Evolutionary conservation across 805 yeast genomes (phyloP).

Genomic region (Candida krabiensis): DNA sequence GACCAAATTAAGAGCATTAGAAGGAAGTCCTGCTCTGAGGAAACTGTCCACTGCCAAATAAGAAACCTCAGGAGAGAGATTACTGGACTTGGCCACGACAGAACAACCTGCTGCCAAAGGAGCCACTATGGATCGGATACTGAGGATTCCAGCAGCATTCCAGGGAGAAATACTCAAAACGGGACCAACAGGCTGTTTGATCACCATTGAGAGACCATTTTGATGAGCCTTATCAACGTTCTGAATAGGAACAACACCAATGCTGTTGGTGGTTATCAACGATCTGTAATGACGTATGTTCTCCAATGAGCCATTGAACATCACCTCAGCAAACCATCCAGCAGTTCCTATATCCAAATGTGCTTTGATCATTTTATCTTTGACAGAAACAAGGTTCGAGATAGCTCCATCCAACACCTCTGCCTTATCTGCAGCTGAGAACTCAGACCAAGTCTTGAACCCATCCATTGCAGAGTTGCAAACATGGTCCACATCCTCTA

Average conservation of each 20-base stretch:
- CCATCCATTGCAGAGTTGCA: slow-evolving; percentile 17
- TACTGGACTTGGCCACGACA: slow-evolving; percentile 42
- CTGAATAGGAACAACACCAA: slow-evolving; percentile 25
- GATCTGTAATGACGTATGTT: slow-evolving; percentile 33
- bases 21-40: slow-evolving; percentile 40
- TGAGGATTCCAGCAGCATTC: slow-evolving; percentile 48
- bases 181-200: slow-evolving; percentile 44
- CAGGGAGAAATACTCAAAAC: slow-evolving; percentile 47
- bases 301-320: slow-evolving; percentile 30
- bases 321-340: slow-evolving; percentile 37
- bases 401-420: slow-evolving; percentile 13
- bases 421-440: slow-evolving; percentile 9
- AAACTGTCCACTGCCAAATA: slow-evolving; percentile 36
- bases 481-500: slow-evolving; percentile 4
- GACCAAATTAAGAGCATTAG: slow-evolving; percentile 35
- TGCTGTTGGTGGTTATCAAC: slow-evolving; percentile 17
- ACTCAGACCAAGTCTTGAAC: slow-evolving; percentile 21
- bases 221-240: slow-evolving; percentile 1
- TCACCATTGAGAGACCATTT: slow-evolving; percentile 24
- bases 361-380: slow-evolving; percentile 20
- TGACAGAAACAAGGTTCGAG: slow-evolving; percentile 6
- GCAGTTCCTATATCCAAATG: slow-evolving; percentile 38
- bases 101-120: slow-evolving; percentile 53
- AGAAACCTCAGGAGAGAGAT: slow-evolving; percentile 36
- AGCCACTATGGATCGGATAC: slow-evolving; percentile 39